Percentiles rank a stretch among this genome's conserved stretches.
phyloP scores from a whole-genome alignment of 352 stramenopile genomes.

The Phytophthora crassamura region DNA sequence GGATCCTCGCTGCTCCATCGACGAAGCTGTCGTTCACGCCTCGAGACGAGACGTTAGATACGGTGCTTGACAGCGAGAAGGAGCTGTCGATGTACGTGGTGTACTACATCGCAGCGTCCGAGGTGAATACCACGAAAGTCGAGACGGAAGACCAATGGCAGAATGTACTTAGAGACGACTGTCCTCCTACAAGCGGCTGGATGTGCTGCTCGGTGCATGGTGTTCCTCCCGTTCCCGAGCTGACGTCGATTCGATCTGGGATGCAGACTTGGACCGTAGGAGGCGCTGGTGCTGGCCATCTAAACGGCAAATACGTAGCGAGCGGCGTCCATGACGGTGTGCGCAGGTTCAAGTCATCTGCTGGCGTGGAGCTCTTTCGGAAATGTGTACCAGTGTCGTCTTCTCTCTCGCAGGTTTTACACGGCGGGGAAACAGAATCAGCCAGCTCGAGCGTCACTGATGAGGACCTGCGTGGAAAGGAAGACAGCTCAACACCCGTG shows the following conservation, averaged over 20 bases:
- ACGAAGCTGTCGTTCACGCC: conserved; percentile 60
- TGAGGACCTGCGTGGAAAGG: conserved; percentile 1
- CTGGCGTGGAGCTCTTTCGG: conserved; percentile 76
- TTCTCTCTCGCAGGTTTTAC: conserved; percentile 50
- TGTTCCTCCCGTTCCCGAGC: conserved; percentile 37
- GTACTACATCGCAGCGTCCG: conserved; percentile 66
- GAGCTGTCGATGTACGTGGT: conserved; percentile 72
- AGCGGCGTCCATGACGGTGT: conserved; percentile 60
- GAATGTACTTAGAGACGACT: conserved; percentile 21
- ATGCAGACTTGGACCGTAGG: conserved; percentile 68
- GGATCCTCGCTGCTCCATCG: conserved; percentile 59
- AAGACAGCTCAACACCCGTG: neutral
- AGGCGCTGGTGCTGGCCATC: conserved; percentile 53
- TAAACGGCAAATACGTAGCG: conserved; percentile 76
- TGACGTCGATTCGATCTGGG: conserved; percentile 48
- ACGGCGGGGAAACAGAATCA: conserved; percentile 21
- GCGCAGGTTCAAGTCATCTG: conserved; percentile 65
- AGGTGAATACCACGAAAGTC: conserved; percentile 14
- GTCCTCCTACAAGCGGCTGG: conserved; percentile 58
- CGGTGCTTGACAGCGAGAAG: conserved; percentile 51
- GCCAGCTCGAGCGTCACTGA: neutral
- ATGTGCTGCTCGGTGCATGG: conserved; percentile 62
- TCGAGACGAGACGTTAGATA: conserved; percentile 34
- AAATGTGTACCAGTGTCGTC: conserved; percentile 62
- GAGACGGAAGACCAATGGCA: conserved; percentile 25